phyloP scores from a whole-genome alignment of 306 rosid genomes.

The Malus orientalis region DNA sequence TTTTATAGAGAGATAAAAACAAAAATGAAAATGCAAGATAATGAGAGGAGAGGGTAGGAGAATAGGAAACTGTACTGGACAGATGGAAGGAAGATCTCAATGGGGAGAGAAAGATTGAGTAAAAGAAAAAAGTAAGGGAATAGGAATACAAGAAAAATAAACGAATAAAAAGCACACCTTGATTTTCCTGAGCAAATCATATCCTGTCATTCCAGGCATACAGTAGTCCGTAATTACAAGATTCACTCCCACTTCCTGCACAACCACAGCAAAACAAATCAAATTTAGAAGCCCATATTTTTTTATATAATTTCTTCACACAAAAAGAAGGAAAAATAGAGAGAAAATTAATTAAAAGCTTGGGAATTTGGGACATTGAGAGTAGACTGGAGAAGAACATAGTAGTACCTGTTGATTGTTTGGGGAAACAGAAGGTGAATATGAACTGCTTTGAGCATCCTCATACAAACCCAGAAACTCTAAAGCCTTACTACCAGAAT shows the following conservation, averaged over 20 bases:
- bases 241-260: conserved; percentile 78
- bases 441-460: conserved; percentile 43
- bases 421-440: conserved; percentile 37
- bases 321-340: neutral
- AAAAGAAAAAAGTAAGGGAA: conserved; percentile 6
- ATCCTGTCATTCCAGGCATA: conserved; percentile 99
- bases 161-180: conserved; percentile 40
- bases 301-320: neutral
- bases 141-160: conserved; percentile 23
- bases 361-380: conserved; percentile 5
- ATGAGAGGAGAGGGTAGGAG: too few species aligned
- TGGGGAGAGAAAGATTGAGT: conserved; percentile 9
- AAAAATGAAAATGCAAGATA: too few species aligned
- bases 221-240: conserved; percentile 91
- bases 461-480: conserved; percentile 71
- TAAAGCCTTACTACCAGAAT: conserved; percentile 92
- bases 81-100: conserved; percentile 13
- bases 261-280: conserved; percentile 17
- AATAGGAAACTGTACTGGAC: neutral
- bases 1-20: too few species aligned
- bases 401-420: conserved; percentile 48
- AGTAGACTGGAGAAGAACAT: neutral
- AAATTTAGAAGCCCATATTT: conserved; percentile 12
- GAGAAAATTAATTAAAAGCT: neutral
- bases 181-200: conserved; percentile 86